Evolutionary conservation across 202 grass and related monocot genomes (phyloP), one percentile per base, ranked within the genome.

Genomic region (Tripidium arundinaceum): DNA sequence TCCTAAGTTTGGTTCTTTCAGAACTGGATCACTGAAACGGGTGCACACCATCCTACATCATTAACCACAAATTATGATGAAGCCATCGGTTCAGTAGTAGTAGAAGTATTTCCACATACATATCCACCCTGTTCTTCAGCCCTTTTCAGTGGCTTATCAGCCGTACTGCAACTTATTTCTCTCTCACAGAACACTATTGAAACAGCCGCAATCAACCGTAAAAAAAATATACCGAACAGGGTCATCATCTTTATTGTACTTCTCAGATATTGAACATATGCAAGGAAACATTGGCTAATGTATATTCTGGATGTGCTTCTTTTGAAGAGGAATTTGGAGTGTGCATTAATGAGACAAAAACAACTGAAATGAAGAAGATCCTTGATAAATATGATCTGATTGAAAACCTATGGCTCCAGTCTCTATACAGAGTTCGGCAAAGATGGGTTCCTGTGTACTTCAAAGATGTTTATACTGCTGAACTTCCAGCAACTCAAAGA

Each of bases 391-490:
- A n/a, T n/a, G n/a, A n/a, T n/a, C n/a, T n/a, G n/a, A n/a, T n/a
- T n/a, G n/a, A n/a, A 52, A 87, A 82, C 70, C 71, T 70, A 62
- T 91, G 92, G 86, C 82, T 94, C 31, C 78, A 88, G 68, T 83
- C 79, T 88, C n/a, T n/a, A n/a, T n/a, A 86, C 43, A 80, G 45
- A 76, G 84, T 88, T 81, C 70, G 61, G 31, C 61, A 55, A 60
- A 90, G 88, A 77, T 93, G 85, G 88, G 86, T 90, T 52, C 86
- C 85, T 38, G 78, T 78, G 26, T 87, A 81, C 75, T 77, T 89
- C 37, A 89, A 85, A 87, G 84, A 82, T 85, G 78, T 80, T 78
- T n/a, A 87, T 67, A 87, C 84, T 24, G 89, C 84, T 80, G 86
- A 93, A 79, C 65, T 90, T 81, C 74, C 76, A 78, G 76, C 82